phyloP scores from a whole-genome alignment of 306 rosid genomes.

The Bauhinia variegata region DNA sequence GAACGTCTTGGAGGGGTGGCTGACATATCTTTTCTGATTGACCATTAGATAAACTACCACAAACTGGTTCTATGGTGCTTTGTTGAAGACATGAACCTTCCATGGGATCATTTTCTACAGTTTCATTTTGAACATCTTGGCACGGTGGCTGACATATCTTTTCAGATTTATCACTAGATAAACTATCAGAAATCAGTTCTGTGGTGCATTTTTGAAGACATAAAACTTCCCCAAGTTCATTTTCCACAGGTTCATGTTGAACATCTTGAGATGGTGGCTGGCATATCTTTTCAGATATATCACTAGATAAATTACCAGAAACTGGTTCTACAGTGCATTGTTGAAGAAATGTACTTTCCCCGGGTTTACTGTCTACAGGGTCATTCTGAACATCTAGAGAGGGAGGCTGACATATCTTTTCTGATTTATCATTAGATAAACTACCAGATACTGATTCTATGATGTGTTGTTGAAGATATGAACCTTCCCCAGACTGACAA shows the following conservation, averaged over 20 bases:
- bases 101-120: conserved; percentile 7
- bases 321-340: conserved; percentile 21
- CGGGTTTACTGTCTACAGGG: conserved; percentile 34
- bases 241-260: conserved; percentile 19
- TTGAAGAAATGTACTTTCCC: conserved; percentile 33
- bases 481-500: conserved; percentile 39
- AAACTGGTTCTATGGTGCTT: conserved; percentile 18
- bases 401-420: conserved; percentile 23
- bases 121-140: conserved; percentile 24
- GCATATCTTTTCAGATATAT: background rate
- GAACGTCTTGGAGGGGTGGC: conserved; percentile 22
- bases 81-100: conserved; percentile 36
- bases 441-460: conserved; percentile 25
- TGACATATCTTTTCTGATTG: conserved; percentile 27
- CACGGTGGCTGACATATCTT: conserved; percentile 27
- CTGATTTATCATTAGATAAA: conserved; percentile 26
- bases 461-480: conserved; percentile 27
- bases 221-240: conserved; percentile 29
- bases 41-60: conserved; percentile 26
- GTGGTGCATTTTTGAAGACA: conserved; percentile 21
- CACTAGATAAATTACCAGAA: conserved; percentile 26
- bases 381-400: conserved; percentile 22
- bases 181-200: conserved; percentile 30
- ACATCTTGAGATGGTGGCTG: background rate
- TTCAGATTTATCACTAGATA: conserved; percentile 26